Evolutionary conservation across 139 green algal genomes (phyloP).

Genomic region (Tetraselmis striata): DNA sequence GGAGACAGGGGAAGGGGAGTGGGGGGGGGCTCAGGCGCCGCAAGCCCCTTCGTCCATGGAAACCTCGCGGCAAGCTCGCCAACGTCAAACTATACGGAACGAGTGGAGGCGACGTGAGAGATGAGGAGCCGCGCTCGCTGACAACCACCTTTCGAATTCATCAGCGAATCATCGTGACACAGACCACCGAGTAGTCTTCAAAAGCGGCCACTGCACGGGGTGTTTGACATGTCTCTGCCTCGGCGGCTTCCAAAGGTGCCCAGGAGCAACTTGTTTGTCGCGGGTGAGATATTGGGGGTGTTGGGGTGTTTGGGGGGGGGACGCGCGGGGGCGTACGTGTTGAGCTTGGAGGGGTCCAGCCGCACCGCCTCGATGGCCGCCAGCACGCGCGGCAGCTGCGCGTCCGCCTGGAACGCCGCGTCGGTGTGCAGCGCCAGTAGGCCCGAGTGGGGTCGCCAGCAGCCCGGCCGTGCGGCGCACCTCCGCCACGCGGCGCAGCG

Average conservation of each 20-base stretch:
- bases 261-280: too few relatives aligned
- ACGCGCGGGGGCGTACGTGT: conserved; percentile 6
- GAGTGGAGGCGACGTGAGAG: too few relatives aligned
- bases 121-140: too few relatives aligned
- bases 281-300: too few relatives aligned
- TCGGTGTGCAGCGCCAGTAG: conserved; percentile 36
- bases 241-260: neutral
- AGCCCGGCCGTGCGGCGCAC: conserved; percentile 17
- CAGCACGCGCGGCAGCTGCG: conserved; percentile 12
- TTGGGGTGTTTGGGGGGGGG: neutral
- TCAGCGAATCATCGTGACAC: too few relatives aligned
- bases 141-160: too few relatives aligned
- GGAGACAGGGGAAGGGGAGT: neutral
- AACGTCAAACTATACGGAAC: neutral
- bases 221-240: neutral
- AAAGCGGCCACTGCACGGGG: neutral
- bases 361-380: conserved; percentile 12
- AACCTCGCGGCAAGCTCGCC: neutral
- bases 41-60: too few relatives aligned
- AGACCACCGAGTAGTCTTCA: neutral
- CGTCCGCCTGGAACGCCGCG: conserved; percentile 48
- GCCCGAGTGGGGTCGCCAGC: conserved; percentile 14
- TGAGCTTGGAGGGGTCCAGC: conserved; percentile 4
- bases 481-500: neutral
- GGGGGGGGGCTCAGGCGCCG: too few relatives aligned